Base-by-base conservation (phyloP, 2,329 filamentous ascomycete genomes). In the Orbilia oligospora region DNA sequence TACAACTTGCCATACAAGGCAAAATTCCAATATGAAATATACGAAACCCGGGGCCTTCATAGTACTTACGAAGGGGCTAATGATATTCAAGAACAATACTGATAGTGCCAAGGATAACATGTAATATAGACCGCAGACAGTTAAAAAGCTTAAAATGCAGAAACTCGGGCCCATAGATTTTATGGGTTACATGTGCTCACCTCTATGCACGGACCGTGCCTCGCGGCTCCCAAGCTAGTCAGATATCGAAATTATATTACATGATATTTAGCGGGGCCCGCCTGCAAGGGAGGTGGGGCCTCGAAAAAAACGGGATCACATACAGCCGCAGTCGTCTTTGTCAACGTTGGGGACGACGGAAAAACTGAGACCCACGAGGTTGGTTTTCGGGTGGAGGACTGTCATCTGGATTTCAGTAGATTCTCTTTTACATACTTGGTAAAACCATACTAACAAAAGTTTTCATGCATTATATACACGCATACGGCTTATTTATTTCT, bases 131-230 rank as follows among this genome's bases (percentile, higher is more conserved):
- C 53, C 1, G 1, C 18, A 14, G 53, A 58, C 5, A 5, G 8
- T 14, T 30, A 41, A 44, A 27, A 61, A 8, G 16, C 24, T n/a
- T n/a, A n/a, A n/a, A n/a, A n/a, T n/a, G n/a, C n/a, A n/a, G 33
- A 14, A 44, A 61, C 22, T 36, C 44, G 3, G 22, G 18, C n/a
- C 5, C 30, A 58, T 30, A 10, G 16, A 61, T 44, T 30, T 55
- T 55, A 41, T 44, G 56, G 55, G 56, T 61, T 61, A 44, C 36
- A 41, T 22, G 30, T n/a, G n/a, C 14, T 36, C 53, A 38, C 33
- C 3, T 51, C 48, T 14, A 24, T 24, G 56, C 56, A 61, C 56
- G 56, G 56, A 27, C 41, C 36, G 20, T 36, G 22, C 20, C 56
- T 44, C 33, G 36, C 53, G 12, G 18, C 33, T 14, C 14, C 53